Base-by-base conservation (phyloP, 179 eudicot species). In the Gypsophila paniculata region DNA sequence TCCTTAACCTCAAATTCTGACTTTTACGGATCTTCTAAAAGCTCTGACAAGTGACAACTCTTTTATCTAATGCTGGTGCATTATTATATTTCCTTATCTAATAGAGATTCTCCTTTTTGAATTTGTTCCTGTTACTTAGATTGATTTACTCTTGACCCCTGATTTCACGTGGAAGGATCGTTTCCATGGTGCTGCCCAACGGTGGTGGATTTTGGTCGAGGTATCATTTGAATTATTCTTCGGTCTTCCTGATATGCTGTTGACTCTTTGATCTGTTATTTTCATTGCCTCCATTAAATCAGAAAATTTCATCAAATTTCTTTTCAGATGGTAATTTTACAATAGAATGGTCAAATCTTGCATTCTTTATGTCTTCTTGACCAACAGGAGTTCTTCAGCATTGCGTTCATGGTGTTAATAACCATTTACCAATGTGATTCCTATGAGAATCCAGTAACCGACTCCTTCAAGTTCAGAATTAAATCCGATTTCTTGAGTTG, bases 121-220 rank as follows among this genome's bases (percentile, higher is more conserved):
- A 22, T 46, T 13, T 61, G 70, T 54, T 63, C 14, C 71, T 71
- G 46, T 15, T 68, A 14, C 65, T 62, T 75, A 94, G 99, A 88
- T 95, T 76, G 99, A 95, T 83, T 78, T 95, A 86, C 86, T 82
- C 62, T 74, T 95, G 74, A 70, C 87, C 71, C 96, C 99, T 62
- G 96, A 95, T 77, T 95, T 95, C 80, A 69, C 81, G 44, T 95
- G 99, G 99, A 95, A 95, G 81, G 99, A 95, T 81, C 98, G 96
- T 42, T 92, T 86, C 80, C 99, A 95, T 83, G 99, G 99, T 71
- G 81, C 84, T 79, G 88, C 90, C 19, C 88, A 74, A 78, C 89
- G 90, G 39, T 95, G 99, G 99, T 95, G 93, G 98, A 95, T 95
- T 79, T 85, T 95, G 74, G 99, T 95, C 75, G 99, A 95, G 99